Evolutionary conservation across 768 basidiomycete species (phyloP).

Genomic region (Terana coerulea): DNA sequence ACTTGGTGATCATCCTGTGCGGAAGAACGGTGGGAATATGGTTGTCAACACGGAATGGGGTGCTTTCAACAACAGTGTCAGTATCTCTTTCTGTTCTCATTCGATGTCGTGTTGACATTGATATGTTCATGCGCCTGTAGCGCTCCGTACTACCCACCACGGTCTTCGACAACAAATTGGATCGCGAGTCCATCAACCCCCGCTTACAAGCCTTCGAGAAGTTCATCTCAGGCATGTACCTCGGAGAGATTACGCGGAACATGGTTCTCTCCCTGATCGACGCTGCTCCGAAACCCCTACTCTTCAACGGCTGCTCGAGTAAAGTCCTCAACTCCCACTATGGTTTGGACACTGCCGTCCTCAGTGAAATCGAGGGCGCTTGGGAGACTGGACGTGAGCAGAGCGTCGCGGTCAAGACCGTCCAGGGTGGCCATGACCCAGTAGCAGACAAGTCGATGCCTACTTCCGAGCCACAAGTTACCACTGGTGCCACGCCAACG

Average conservation of each 20-base stretch:
- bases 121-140: slow-evolving; percentile 32
- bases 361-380: slow-evolving; percentile 78
- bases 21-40: slow-evolving; percentile 72
- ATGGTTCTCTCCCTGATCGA: slow-evolving; percentile 83
- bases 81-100: slow-evolving; percentile 19
- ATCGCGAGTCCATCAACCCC: slow-evolving; percentile 93
- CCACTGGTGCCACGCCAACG: neutral
- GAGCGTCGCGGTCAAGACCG: slow-evolving; percentile 14
- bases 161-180: slow-evolving; percentile 86
- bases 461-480: neutral
- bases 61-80: slow-evolving; percentile 89
- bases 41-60: slow-evolving; percentile 99
- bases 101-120: too few species aligned
- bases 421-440: slow-evolving; percentile 10
- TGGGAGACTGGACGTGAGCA: slow-evolving; percentile 41
- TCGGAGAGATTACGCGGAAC: slow-evolving; percentile 90
- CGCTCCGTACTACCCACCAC: slow-evolving; percentile 83
- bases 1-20: slow-evolving; percentile 60
- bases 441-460: slow-evolving; percentile 1
- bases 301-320: slow-evolving; percentile 82
- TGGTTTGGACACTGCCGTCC: slow-evolving; percentile 91
- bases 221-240: slow-evolving; percentile 98
- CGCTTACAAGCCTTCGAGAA: slow-evolving; percentile 95
- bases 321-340: slow-evolving; percentile 80
- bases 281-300: slow-evolving; percentile 60